Conservation (phyloP, 1,284 basidiomycete genomes). For the Schizopora paradoxa region DNA sequence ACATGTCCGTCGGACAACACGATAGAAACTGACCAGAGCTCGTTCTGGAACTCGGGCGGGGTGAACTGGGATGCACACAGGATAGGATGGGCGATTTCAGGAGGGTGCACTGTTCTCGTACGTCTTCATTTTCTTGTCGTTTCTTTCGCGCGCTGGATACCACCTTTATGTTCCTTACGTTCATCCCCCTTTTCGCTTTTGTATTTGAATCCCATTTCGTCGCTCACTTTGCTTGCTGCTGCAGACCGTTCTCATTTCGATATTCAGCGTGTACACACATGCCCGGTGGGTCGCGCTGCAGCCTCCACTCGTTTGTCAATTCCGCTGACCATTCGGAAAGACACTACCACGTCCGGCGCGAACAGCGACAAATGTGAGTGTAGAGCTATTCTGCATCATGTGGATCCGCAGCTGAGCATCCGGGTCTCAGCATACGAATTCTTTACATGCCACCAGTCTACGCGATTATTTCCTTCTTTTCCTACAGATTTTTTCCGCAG, state of each 20-base stretch:
- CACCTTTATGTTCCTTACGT: neutral
- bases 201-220: neutral
- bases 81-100: conserved; percentile 73
- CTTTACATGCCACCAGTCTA: conserved; percentile 79
- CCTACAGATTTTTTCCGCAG: conserved; percentile 78
- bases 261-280: conserved; percentile 50
- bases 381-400: neutral
- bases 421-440: conserved; percentile 51
- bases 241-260: conserved; percentile 59
- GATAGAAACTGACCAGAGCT: conserved; percentile 45
- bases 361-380: conserved; percentile 75
- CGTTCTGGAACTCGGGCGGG: conserved; percentile 51
- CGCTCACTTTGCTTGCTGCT: neutral
- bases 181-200: conserved; percentile 3
- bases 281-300: conserved; percentile 44
- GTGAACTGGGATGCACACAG: conserved; percentile 57
- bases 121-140: conserved; percentile 26
- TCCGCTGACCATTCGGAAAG: conserved; percentile 29
- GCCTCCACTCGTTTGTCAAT: neutral
- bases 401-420: neutral
- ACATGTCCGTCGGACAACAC: conserved; percentile 52
- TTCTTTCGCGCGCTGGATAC: conserved; percentile 2
- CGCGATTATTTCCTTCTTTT: conserved; percentile 84
- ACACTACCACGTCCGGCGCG: conserved; percentile 58
- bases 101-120: conserved; percentile 55